A percentile compares a stretch with the other conserved stretches of the same genome.
Evolutionary conservation across 306 rosid genomes (phyloP).

Genomic region (Abrus precatorius): DNA sequence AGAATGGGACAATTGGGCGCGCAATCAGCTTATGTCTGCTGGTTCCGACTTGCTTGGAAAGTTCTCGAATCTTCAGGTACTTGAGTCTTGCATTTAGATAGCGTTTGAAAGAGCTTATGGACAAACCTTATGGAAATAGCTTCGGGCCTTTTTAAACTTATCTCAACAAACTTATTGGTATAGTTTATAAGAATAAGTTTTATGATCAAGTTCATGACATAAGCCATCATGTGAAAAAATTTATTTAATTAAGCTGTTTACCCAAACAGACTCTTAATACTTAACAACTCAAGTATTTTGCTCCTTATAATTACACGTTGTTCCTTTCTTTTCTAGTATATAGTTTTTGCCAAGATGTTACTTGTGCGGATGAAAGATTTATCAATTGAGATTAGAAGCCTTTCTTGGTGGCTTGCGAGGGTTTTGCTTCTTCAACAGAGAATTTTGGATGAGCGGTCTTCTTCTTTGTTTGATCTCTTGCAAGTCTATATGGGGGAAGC

Average conservation of each 20-base stretch:
- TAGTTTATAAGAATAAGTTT: too few relatives aligned
- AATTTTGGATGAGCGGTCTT: constrained; percentile 83
- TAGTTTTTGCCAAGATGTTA: constrained; percentile 91
- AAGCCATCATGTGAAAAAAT: too few relatives aligned
- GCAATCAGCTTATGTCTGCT: constrained; percentile 84
- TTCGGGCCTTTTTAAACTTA: too few relatives aligned
- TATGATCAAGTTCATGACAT: too few relatives aligned
- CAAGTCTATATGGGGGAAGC: constrained; percentile 69
- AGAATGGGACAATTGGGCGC: constrained; percentile 91
- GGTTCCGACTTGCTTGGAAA: constrained; percentile 94
- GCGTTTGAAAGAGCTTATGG: too few relatives aligned
- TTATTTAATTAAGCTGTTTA: too few relatives aligned
- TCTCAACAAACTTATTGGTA: too few relatives aligned
- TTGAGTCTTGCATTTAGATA: not conserved
- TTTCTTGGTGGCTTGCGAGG: constrained; percentile 93
- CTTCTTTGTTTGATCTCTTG: constrained; percentile 78
- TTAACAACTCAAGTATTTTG: not conserved
- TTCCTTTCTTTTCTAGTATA: constrained; percentile 68
- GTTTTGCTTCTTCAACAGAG: constrained; percentile 78
- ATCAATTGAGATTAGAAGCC: constrained; percentile 64
- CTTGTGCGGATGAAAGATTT: constrained; percentile 72
- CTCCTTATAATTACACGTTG: not conserved
- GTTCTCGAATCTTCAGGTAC: constrained; percentile 87
- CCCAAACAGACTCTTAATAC: too few relatives aligned
- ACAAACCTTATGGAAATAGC: too few relatives aligned